phyloP scores from a whole-genome alignment of 148 eudicot genomes.

The Persicaria tinctoria region DNA sequence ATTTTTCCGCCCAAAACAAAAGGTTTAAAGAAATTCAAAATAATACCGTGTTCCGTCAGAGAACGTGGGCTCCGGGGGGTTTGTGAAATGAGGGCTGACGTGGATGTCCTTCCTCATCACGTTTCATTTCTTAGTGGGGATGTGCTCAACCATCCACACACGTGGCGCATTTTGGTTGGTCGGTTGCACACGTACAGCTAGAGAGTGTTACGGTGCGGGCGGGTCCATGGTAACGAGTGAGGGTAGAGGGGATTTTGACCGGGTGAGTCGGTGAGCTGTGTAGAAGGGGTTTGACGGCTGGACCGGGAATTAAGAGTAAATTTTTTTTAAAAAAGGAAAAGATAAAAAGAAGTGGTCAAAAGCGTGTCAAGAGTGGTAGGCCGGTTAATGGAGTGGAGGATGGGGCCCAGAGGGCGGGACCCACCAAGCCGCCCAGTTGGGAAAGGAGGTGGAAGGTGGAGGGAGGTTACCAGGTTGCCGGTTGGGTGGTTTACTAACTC shows the following conservation, averaged over 20 bases:
- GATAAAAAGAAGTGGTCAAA: background rate
- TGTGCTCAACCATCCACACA: background rate
- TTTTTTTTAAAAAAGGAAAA: too few relatives aligned
- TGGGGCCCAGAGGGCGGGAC: background rate
- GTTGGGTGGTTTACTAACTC: slow-evolving; percentile 10
- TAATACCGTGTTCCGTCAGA: slow-evolving; percentile 4
- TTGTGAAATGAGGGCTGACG: background rate
- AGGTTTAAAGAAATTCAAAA: background rate
- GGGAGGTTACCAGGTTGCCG: background rate
- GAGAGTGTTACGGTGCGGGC: background rate
- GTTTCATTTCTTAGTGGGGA: background rate
- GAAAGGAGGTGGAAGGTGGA: slow-evolving; percentile 1
- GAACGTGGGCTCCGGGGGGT: slow-evolving; percentile 9
- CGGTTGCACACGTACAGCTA: background rate
- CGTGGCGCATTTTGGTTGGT: background rate
- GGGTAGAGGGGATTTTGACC: background rate
- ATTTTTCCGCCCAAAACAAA: background rate
- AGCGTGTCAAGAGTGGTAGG: slow-evolving; percentile 10
- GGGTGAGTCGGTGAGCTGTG: background rate
- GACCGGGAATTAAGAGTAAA: background rate
- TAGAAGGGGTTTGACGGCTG: background rate
- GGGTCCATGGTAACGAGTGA: background rate
- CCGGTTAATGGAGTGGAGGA: background rate
- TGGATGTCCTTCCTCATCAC: background rate
- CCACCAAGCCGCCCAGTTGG: background rate